Evolutionary conservation across 495 filamentous ascomycete genomes (phyloP), one percentile per base, ranked within the genome.

Genomic region (Hypoxylon trugodes): DNA sequence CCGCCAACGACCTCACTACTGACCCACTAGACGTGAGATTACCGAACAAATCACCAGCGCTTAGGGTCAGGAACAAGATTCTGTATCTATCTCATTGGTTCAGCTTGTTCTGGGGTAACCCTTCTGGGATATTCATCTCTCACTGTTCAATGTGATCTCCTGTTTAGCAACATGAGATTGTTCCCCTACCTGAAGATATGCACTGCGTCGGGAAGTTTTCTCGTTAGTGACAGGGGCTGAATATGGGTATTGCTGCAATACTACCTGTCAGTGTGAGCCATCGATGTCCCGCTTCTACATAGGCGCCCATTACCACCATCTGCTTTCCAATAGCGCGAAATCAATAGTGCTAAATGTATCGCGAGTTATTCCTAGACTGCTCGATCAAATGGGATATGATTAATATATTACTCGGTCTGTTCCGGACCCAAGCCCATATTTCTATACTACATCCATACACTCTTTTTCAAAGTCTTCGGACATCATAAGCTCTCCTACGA

Each of bases 21-120:
- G 58, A 49, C 64, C 64, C 52, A 53, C 52, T 48, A 30, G 25
- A 33, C 10, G 46, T 58, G 21, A 67, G 64, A 67, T 67, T 67
- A 54, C 64, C 57, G 64, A 61, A 32, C 64, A 67, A 67, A 67
- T 53, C 64, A 61, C 64, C n/a, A 58, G 64, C 64, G 64, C 64
- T 67, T 67, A 67, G 16, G 25, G 26, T 38, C 16, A 48, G 30
- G 10, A 18, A 28, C 41, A 40, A 53, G 46, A 15, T 33, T 15
- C 28, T 30, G 2, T 6, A 5, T 16, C 33, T 16, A 18, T 40
- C 35, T 43, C 4, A 61, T 60, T 61, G 57, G 56, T n/a, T 52
- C 4, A 15, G 4, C 15, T 25, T 24, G 10, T 51, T 30, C 21
- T 51, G 18, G 36, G 43, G 36, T 56, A 51, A 28, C 50, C 30